These are phyloP conservation scores for Colletotrichum melonis DNA, from an alignment of 2,329 filamentous ascomycete species.

Conservation along the genomic window DNA sequence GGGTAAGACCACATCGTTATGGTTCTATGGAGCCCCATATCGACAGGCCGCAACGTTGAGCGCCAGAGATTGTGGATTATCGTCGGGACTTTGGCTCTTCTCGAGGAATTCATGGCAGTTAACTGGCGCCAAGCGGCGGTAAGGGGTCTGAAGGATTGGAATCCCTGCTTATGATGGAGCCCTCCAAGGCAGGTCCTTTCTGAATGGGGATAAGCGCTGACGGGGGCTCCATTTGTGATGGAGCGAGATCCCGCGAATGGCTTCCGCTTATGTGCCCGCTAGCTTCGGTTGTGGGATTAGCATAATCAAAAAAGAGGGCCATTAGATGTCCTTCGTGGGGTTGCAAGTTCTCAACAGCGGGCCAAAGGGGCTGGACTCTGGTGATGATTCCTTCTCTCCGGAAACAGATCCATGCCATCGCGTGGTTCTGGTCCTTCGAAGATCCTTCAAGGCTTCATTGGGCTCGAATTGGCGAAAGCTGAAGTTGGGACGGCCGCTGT, in stretches of 20 bases:
- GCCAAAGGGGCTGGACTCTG: neutral
- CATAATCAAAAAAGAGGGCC: neutral
- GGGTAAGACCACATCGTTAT: no score
- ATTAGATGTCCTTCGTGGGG: neutral
- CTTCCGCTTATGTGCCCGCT: neutral
- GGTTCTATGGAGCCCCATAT: neutral
- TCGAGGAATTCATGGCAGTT: neutral
- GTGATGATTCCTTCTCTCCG: neutral
- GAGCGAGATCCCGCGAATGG: constrained; percentile 16
- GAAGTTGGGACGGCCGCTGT: neutral
- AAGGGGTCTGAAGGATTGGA: constrained; percentile 8
- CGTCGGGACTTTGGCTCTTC: neutral
- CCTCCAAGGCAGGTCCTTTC: neutral
- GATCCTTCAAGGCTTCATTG: neutral
- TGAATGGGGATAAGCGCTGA: constrained; percentile 28
- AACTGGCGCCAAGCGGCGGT: constrained; percentile 14
- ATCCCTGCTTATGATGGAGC: constrained; percentile 4
- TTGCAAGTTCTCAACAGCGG: neutral
- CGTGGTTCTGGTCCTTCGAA: neutral
- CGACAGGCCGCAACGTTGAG: constrained; percentile 3
- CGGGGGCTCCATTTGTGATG: constrained; percentile 3
- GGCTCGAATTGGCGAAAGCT: neutral
- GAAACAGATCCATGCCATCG: neutral
- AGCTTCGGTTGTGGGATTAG: neutral
- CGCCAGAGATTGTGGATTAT: neutral